Conservation (phyloP, 768 basidiomycete genomes). For the Suillus fuscotomentosus region DNA sequence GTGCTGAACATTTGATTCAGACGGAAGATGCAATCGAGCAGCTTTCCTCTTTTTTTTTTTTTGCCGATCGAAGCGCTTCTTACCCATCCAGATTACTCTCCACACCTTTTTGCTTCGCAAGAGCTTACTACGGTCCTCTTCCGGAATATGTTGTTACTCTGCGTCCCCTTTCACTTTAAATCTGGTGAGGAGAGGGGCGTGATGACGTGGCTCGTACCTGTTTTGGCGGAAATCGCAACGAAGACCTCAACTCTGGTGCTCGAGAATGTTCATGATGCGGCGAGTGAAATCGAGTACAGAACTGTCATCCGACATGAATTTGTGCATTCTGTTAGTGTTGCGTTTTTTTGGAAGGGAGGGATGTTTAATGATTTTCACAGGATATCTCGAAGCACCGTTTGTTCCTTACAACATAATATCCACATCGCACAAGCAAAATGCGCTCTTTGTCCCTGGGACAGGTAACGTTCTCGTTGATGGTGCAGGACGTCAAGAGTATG, state of each 20-base stretch:
- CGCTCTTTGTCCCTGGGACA: constrained; percentile 78
- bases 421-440: constrained; percentile 64
- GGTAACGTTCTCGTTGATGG: constrained; percentile 77
- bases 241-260: constrained; percentile 86
- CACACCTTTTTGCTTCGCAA: constrained; percentile 50
- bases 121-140: constrained; percentile 68
- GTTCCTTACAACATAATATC: constrained; percentile 54
- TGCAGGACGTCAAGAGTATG: constrained; percentile 88
- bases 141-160: constrained; percentile 85
- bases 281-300: constrained; percentile 90
- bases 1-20: constrained; percentile 34
- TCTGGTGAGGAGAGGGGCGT: constrained; percentile 51
- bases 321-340: constrained; percentile 58
- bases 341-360: neutral
- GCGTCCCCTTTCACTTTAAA: constrained; percentile 83
- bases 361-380: constrained; percentile 36
- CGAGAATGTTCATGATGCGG: constrained; percentile 79
- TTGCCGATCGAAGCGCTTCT: constrained; percentile 91
- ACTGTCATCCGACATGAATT: constrained; percentile 87
- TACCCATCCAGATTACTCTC: constrained; percentile 63
- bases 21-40: constrained; percentile 84
- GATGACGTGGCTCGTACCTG: constrained; percentile 77
- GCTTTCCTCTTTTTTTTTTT: constrained; percentile 72
- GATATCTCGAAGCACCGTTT: constrained; percentile 67
- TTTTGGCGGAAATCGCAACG: constrained; percentile 73